Conservation (phyloP, 306 rosid genomes). For the Vigna reflexopilosa region DNA sequence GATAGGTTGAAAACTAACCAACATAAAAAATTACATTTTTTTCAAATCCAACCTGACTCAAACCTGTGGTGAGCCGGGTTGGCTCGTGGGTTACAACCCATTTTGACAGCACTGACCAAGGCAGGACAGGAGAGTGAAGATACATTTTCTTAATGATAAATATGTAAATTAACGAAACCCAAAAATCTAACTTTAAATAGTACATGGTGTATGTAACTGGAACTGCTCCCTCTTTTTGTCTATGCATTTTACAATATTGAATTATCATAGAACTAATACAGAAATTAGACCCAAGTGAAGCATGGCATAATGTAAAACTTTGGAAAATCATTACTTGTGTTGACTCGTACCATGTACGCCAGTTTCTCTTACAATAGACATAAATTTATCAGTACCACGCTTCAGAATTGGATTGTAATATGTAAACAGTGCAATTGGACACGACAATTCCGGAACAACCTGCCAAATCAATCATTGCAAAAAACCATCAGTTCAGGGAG, state of each 20-base stretch:
- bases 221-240: conserved; percentile 22
- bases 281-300: conserved; percentile 13
- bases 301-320: conserved; percentile 10
- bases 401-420: conserved; percentile 93
- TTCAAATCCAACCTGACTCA: too few species aligned
- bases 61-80: too few species aligned
- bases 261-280: conserved; percentile 16
- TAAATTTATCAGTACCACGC: conserved; percentile 78
- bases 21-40: too few species aligned
- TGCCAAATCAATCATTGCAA: conserved; percentile 47
- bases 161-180: conserved; percentile 19
- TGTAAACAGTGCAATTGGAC: conserved; percentile 84
- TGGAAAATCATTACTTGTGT: conserved; percentile 39
- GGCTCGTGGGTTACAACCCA: too few species aligned
- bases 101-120: background rate
- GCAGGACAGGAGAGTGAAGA: conserved; percentile 30
- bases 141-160: conserved; percentile 28
- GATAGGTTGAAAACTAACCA: too few species aligned
- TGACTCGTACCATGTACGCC: conserved; percentile 75
- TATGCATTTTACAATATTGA: conserved; percentile 24
- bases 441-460: conserved; percentile 88
- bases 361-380: conserved; percentile 69
- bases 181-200: background rate
- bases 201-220: conserved; percentile 15
- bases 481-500: conserved; percentile 18